Percentiles rank a stretch among this genome's conserved stretches.
Evolutionary conservation across 2,329 filamentous ascomycete genomes (phyloP).

Genomic region (Cordyceps farinosa): DNA sequence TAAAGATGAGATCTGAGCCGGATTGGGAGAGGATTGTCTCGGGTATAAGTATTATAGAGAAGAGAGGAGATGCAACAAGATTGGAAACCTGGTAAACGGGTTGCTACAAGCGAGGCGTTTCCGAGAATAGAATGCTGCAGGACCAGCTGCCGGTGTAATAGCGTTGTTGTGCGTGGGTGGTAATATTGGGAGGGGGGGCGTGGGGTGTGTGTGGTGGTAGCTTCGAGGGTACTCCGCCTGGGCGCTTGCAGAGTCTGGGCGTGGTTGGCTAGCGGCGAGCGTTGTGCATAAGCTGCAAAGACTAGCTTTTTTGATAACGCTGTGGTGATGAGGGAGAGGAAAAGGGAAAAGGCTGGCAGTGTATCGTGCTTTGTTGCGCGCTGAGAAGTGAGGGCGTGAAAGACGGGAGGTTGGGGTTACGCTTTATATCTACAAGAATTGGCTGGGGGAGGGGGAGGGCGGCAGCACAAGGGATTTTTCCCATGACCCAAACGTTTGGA

Average conservation of each 20-base stretch:
- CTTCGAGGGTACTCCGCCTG: constrained; percentile 2
- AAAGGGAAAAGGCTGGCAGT: neutral
- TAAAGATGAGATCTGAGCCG: constrained; percentile 14
- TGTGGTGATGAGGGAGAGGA: neutral
- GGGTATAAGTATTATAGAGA: constrained; percentile 11
- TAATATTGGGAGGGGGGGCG: neutral
- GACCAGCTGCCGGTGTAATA: neutral
- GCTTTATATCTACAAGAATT: neutral
- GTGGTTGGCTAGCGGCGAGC: constrained; percentile 1
- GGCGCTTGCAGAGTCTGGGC: constrained; percentile 16
- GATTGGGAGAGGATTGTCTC: constrained; percentile 16
- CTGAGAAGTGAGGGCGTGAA: neutral
- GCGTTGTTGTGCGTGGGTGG: neutral
- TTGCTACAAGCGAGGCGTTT: neutral
- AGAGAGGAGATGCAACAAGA: neutral
- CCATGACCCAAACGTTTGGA: no score
- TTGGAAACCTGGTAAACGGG: neutral
- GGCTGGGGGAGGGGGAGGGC: no score
- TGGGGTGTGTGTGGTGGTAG: neutral
- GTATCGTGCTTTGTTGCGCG: no score
- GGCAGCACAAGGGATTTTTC: no score
- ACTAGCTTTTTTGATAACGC: neutral
- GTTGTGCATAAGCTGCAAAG: neutral
- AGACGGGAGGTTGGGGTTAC: neutral
- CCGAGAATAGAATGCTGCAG: constrained; percentile 17